Conservation (phyloP, 2,329 filamentous ascomycete genomes). For the Fusarium hostae region DNA sequence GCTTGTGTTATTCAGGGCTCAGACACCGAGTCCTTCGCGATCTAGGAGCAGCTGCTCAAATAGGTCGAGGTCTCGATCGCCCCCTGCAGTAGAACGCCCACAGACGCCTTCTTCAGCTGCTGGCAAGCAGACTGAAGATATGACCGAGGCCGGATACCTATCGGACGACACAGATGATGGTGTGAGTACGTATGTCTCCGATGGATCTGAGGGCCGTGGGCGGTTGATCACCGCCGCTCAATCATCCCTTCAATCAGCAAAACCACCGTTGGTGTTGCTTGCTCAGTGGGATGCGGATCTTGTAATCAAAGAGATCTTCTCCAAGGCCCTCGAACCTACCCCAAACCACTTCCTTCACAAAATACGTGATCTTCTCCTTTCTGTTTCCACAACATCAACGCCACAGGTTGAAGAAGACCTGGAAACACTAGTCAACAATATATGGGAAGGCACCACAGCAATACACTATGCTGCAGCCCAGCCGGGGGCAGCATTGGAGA, state of each 20-base stretch:
- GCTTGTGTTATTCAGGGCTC: neutral
- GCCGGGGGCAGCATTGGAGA: conserved; percentile 16
- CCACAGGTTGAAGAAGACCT: conserved; percentile 3
- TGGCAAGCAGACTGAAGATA: neutral
- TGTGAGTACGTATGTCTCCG: neutral
- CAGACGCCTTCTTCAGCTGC: too few relatives aligned
- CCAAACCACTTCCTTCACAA: neutral
- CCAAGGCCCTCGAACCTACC: neutral
- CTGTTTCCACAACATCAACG: neutral
- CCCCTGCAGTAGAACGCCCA: neutral
- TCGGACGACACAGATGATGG: neutral
- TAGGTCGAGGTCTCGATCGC: neutral
- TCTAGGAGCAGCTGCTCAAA: neutral
- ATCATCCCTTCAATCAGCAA: neutral
- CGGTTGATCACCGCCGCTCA: neutral
- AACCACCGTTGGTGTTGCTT: conserved; percentile 28
- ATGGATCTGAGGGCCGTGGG: neutral
- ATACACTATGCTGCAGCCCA: conserved; percentile 33
- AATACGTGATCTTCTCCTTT: neutral
- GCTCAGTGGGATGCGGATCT: conserved; percentile 30
- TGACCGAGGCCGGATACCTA: neutral
- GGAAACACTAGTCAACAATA: conserved; percentile 19
- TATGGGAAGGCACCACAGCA: conserved; percentile 34
- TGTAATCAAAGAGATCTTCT: conserved; percentile 28
- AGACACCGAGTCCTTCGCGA: neutral